Conservation (phyloP, 805 yeast species). For the Cyberlindnera americana region DNA sequence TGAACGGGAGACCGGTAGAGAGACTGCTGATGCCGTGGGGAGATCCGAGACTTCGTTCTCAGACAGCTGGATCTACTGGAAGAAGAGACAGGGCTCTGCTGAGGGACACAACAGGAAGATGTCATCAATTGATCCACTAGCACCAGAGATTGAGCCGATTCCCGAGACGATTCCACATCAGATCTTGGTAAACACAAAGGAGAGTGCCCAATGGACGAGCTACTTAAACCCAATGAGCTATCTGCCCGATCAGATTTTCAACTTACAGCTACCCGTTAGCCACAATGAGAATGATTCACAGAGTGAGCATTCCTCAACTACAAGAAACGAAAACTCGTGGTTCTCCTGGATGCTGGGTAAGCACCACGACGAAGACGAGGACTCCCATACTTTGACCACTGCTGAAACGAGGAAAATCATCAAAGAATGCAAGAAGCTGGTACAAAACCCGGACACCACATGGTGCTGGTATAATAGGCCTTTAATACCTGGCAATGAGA, state of each 20-base stretch:
- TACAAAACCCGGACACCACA: conserved; percentile 16
- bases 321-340: conserved; percentile 12
- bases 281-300: conserved; percentile 1
- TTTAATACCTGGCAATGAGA: conserved; percentile 5
- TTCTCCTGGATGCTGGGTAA: conserved; percentile 17
- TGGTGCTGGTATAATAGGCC: conserved; percentile 28
- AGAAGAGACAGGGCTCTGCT: conserved; percentile 23
- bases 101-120: conserved; percentile 14
- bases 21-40: neutral
- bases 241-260: conserved; percentile 6
- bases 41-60: conserved; percentile 5
- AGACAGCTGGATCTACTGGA: conserved; percentile 25
- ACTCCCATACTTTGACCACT: conserved; percentile 14
- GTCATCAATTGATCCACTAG: conserved; percentile 21
- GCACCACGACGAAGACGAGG: conserved; percentile 10
- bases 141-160: neutral
- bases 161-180: too few relatives aligned
- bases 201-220: conserved; percentile 8
- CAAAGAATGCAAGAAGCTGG: conserved; percentile 21
- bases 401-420: conserved; percentile 18
- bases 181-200: too few relatives aligned
- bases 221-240: conserved; percentile 12
- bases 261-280: conserved; percentile 2
- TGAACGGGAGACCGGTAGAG: neutral
- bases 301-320: conserved; percentile 5